phyloP scores from a whole-genome alignment of 805 yeast genomes.

The Kuraishia floccosa region DNA sequence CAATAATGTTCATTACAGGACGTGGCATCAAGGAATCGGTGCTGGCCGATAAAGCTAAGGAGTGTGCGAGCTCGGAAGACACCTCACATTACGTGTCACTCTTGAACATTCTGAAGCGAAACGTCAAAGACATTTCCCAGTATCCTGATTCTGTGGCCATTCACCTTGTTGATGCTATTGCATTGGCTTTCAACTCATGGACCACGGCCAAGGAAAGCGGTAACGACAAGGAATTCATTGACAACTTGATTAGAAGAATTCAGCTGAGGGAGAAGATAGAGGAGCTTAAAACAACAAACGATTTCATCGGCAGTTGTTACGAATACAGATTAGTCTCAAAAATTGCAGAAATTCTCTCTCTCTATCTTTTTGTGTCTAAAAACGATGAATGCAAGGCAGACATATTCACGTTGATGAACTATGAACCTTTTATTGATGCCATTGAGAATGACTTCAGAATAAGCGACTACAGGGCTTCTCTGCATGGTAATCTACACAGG shows the following conservation, averaged over 20 bases:
- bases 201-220: constrained; percentile 44
- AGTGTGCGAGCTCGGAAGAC: constrained; percentile 4
- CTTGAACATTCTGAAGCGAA: constrained; percentile 41
- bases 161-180: constrained; percentile 60
- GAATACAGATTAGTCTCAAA: constrained; percentile 50
- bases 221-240: constrained; percentile 35
- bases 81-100: constrained; percentile 26
- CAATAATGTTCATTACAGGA: constrained; percentile 58
- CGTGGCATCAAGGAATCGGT: constrained; percentile 26
- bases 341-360: constrained; percentile 65
- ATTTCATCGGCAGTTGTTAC: constrained; percentile 30
- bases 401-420: constrained; percentile 27
- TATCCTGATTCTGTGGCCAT: constrained; percentile 56
- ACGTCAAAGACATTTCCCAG: constrained; percentile 36
- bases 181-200: constrained; percentile 73
- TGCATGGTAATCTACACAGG: constrained; percentile 22
- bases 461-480: constrained; percentile 7
- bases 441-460: constrained; percentile 21
- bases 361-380: constrained; percentile 51
- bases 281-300: constrained; percentile 6
- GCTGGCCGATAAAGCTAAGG: constrained; percentile 8
- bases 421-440: constrained; percentile 21
- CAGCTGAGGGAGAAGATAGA: constrained; percentile 2
- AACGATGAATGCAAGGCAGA: constrained; percentile 25
- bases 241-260: constrained; percentile 26